A percentile compares a stretch with the other conserved stretches of the same genome.
Evolutionary conservation across 129 eudicot species (phyloP).

Genomic region (Apium graveolens): DNA sequence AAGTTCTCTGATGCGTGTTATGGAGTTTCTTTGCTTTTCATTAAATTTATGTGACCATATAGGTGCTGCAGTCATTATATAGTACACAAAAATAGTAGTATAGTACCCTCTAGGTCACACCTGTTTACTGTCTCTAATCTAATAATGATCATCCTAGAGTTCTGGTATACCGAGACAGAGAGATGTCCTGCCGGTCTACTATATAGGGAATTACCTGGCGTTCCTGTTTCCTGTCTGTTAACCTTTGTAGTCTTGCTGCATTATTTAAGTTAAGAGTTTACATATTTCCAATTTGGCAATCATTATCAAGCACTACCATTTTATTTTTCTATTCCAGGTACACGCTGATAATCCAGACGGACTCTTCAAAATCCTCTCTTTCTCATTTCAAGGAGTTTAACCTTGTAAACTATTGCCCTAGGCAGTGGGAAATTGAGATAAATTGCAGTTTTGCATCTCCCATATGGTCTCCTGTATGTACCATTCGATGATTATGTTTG

Average conservation of each 20-base stretch:
- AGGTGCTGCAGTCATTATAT: not conserved
- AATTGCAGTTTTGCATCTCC: not conserved
- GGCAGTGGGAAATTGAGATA: not conserved
- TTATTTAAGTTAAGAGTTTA: not conserved
- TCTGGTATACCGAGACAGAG: not conserved
- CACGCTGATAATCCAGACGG: slow-evolving; percentile 98
- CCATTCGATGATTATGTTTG: not conserved
- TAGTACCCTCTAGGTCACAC: not conserved
- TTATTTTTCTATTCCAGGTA: slow-evolving; percentile 40
- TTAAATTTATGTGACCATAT: not conserved
- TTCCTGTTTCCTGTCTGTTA: not conserved
- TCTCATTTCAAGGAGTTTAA: slow-evolving; percentile 65
- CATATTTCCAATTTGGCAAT: not conserved
- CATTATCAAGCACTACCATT: not conserved
- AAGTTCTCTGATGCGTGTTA: not conserved
- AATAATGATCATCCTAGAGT: not conserved
- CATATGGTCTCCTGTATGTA: not conserved
- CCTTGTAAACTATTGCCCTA: not conserved
- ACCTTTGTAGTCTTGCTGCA: not conserved
- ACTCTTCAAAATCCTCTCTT: slow-evolving; percentile 75
- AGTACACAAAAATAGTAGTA: not conserved
- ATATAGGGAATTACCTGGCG: not conserved
- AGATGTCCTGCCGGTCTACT: not conserved
- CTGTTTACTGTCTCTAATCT: not conserved
- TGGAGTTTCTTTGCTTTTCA: not conserved